Evolutionary conservation across 2,329 filamentous ascomycete genomes (phyloP).

Genomic region (Ophiostoma himal-ulmi): DNA sequence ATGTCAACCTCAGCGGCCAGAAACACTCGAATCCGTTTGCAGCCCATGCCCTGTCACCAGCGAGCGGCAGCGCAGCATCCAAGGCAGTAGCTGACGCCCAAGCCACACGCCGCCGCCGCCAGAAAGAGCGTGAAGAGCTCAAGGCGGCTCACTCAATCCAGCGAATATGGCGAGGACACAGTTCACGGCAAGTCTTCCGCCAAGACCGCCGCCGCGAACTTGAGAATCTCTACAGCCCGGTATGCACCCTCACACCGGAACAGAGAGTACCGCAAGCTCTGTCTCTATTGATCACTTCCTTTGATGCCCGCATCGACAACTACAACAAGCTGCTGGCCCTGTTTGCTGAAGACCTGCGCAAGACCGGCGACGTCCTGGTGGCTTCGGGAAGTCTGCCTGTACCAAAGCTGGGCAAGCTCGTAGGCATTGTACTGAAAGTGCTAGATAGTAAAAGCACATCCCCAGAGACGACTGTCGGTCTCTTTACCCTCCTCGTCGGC

Average conservation of each 20-base stretch:
- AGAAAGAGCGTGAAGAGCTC: conserved; percentile 71
- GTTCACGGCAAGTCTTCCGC: conserved; percentile 53
- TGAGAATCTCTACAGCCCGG: conserved; percentile 51
- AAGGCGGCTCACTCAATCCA: conserved; percentile 72
- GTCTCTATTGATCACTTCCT: conserved; percentile 47
- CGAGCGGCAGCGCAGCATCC: conserved; percentile 58
- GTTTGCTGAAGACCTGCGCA: conserved; percentile 42
- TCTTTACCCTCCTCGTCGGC: conserved; percentile 23
- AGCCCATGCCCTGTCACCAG: conserved; percentile 52
- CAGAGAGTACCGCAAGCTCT: conserved; percentile 40
- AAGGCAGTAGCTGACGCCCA: conserved; percentile 80
- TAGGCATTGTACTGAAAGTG: conserved; percentile 33
- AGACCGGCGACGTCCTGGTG: conserved; percentile 35
- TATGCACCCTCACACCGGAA: conserved; percentile 29
- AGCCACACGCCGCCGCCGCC: conserved; percentile 73
- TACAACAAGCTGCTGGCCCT: conserved; percentile 45
- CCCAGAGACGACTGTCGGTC: neutral
- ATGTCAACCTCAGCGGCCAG: conserved; percentile 90
- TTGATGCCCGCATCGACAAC: conserved; percentile 39
- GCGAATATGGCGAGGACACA: conserved; percentile 74
- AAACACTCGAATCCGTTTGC: conserved; percentile 69
- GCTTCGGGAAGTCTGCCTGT: conserved; percentile 31
- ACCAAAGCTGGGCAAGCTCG: conserved; percentile 35
- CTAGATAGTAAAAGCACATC: neutral
- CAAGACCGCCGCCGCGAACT: conserved; percentile 54